phyloP scores from a whole-genome alignment of 306 rosid species.

The Cucumis sativus region Cucumber_9930_V3 NC_026657.2:1402501-1403000 shows the following conservation, averaged over 20 bases:
- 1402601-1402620: too few relatives aligned
- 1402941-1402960: slow-evolving; percentile 21
- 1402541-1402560: too few relatives aligned
- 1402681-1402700: too few relatives aligned
- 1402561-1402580: too few relatives aligned
- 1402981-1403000: neutral
- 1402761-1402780: slow-evolving; percentile 5
- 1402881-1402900: neutral
- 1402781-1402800: neutral
- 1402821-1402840: neutral
- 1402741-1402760: slow-evolving; percentile 5
- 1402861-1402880: neutral
- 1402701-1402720: neutral
- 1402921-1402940: neutral
- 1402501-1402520: too few relatives aligned
- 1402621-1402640: too few relatives aligned
- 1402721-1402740: slow-evolving; percentile 4
- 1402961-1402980: neutral
- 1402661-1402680: too few relatives aligned
- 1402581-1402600: too few relatives aligned
- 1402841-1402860: neutral
- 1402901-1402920: neutral
- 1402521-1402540: too few relatives aligned
- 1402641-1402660: neutral
- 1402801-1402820: rapidly evolving